Conservation (phyloP, 176 grass and related monocot genomes). For the Avena insularis region DNA sequence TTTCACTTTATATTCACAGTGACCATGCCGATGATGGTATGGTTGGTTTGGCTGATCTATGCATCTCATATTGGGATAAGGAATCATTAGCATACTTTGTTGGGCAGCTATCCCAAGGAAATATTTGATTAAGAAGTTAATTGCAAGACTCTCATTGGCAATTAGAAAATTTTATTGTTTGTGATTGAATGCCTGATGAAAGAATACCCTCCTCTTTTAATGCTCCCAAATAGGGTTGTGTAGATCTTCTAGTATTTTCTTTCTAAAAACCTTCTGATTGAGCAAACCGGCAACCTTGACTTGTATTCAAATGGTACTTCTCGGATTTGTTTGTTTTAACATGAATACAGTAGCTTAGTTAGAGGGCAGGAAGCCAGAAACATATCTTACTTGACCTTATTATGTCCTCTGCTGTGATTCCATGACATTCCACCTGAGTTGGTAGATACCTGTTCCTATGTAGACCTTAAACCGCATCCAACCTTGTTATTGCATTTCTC, state of each 20-base stretch:
- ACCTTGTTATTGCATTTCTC: slow-evolving; percentile 20
- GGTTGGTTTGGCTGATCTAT: neutral
- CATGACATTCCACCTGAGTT: neutral
- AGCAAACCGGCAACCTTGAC: slow-evolving; percentile 9
- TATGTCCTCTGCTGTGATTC: slow-evolving; percentile 5
- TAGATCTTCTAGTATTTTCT: neutral
- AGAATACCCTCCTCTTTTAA: neutral
- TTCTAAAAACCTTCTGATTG: neutral
- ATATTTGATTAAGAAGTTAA: neutral
- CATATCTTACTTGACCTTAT: slow-evolving; percentile 25
- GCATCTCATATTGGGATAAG: slow-evolving; percentile 10
- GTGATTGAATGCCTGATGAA: neutral
- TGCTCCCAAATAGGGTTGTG: neutral
- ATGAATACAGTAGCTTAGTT: neutral
- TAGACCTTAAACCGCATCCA: neutral
- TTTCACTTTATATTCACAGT: slow-evolving; percentile 10
- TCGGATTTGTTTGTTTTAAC: neutral
- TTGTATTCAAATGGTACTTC: neutral
- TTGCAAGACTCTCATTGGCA: neutral
- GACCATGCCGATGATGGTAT: neutral
- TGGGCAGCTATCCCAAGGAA: neutral
- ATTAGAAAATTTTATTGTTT: slow-evolving; percentile 7
- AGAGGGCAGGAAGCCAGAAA: neutral
- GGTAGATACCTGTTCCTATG: neutral
- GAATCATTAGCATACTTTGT: slow-evolving; percentile 1